Evolutionary conservation across 1,139 yeast genomes (phyloP).

Genomic region (Diutina neorugosa): DNA sequence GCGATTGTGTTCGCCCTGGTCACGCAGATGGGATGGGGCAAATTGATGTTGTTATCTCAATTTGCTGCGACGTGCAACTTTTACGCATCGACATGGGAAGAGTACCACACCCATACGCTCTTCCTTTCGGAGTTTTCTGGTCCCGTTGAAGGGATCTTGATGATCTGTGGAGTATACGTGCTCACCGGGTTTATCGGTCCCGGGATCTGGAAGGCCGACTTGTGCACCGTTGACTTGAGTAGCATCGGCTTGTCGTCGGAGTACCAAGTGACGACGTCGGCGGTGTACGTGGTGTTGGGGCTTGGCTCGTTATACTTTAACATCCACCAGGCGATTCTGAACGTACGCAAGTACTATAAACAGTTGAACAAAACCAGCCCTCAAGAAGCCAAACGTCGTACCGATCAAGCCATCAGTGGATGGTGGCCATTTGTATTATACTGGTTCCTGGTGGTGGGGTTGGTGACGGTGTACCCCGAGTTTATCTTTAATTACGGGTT

Average conservation of each 20-base stretch:
- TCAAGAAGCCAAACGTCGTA: constrained; percentile 13
- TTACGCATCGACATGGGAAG: constrained; percentile 92
- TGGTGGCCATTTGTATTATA: constrained; percentile 60
- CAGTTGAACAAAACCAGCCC: constrained; percentile 9
- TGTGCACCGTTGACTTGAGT: constrained; percentile 22
- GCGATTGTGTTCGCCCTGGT: constrained; percentile 62
- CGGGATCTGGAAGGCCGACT: constrained; percentile 43
- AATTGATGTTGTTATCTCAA: constrained; percentile 52
- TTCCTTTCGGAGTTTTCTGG: constrained; percentile 77
- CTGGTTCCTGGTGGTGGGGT: constrained; percentile 40
- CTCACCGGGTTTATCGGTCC: constrained; percentile 64
- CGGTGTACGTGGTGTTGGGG: constrained; percentile 38
- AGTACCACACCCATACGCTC: constrained; percentile 78
- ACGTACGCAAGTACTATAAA: constrained; percentile 45
- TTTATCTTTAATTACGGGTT: constrained; percentile 36
- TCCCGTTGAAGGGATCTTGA: constrained; percentile 86
- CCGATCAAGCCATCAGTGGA: constrained; percentile 44
- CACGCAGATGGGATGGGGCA: constrained; percentile 59
- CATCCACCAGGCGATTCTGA: constrained; percentile 57
- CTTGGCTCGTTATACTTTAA: constrained; percentile 53
- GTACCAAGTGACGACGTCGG: constrained; percentile 22
- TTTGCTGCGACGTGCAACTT: constrained; percentile 73
- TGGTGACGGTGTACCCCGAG: constrained; percentile 37
- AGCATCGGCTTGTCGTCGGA: constrained; percentile 15
- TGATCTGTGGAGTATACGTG: constrained; percentile 43